Conservation (phyloP, 2,329 filamentous ascomycete genomes). For the Cladobotryum mycophilum region DNA sequence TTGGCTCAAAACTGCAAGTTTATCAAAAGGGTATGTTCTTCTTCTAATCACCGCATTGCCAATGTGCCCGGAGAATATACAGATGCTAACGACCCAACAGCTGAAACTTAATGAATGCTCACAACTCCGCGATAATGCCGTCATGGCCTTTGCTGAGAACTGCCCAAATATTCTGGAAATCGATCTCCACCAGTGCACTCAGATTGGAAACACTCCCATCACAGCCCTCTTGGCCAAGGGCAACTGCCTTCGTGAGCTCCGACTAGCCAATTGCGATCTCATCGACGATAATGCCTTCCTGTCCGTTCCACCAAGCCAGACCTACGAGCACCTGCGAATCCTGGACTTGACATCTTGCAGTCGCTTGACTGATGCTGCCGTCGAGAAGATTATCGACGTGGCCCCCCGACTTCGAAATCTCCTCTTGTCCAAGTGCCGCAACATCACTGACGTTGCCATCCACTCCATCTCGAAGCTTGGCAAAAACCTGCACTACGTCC, state of each 20-base stretch:
- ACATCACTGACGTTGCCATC: slow-evolving; percentile 85
- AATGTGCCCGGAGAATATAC: no score
- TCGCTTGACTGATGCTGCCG: slow-evolving; percentile 76
- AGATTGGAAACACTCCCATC: slow-evolving; percentile 76
- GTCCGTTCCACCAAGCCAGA: slow-evolving; percentile 59
- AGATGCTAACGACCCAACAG: slow-evolving; percentile 32
- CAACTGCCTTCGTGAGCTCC: slow-evolving; percentile 79
- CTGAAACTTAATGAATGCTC: slow-evolving; percentile 90
- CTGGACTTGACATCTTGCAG: slow-evolving; percentile 87
- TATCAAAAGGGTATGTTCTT: slow-evolving; percentile 64
- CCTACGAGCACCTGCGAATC: slow-evolving; percentile 84
- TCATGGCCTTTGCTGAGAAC: slow-evolving; percentile 78
- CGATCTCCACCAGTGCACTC: slow-evolving; percentile 79
- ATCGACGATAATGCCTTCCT: slow-evolving; percentile 88
- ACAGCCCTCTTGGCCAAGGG: slow-evolving; percentile 73
- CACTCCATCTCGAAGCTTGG: slow-evolving; percentile 80
- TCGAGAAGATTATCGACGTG: slow-evolving; percentile 79
- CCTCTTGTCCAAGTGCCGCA: slow-evolving; percentile 87
- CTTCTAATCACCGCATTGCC: no score
- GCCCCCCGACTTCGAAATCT: slow-evolving; percentile 87
- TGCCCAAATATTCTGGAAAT: slow-evolving; percentile 95
- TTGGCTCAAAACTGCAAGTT: slow-evolving; percentile 78
- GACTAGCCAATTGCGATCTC: slow-evolving; percentile 76
- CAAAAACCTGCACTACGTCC: slow-evolving; percentile 95
- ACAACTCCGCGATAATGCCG: slow-evolving; percentile 76